Conservation (phyloP, 2,329 filamentous ascomycete species). For the Stachybotrys chartarum region DNA sequence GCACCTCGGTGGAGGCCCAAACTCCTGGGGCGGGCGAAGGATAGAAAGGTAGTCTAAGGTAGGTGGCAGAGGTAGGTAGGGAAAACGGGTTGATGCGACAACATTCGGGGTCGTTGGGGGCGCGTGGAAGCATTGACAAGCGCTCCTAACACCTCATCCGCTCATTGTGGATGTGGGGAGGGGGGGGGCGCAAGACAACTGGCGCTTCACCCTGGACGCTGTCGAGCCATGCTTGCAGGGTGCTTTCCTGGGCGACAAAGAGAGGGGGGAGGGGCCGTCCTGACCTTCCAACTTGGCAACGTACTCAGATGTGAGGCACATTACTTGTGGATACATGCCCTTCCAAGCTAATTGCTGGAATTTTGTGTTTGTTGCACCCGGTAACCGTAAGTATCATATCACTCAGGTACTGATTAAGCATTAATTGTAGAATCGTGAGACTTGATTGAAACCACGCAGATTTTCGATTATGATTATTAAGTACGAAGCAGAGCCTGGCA, state of each 20-base stretch:
- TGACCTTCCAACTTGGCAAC: no score
- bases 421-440: no score
- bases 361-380: no score
- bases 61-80: not conserved
- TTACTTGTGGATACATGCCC: no score
- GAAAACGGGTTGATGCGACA: not conserved
- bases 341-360: no score
- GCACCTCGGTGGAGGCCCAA: constrained; percentile 13
- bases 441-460: no score
- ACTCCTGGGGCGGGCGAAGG: not conserved
- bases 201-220: not conserved
- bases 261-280: not conserved
- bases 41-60: not conserved
- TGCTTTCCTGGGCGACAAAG: not conserved
- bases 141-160: not conserved
- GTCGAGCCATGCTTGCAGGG: not conserved
- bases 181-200: not conserved
- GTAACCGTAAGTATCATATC: no score
- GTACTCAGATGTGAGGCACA: no score
- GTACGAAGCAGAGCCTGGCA: no score
- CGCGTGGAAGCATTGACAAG: not conserved
- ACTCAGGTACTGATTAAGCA: no score
- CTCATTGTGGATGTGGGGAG: not conserved
- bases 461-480: no score
- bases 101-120: not conserved